Evolutionary conservation across 305 asterid genomes (phyloP).

Genomic region (Solanum hybrid): DNA sequence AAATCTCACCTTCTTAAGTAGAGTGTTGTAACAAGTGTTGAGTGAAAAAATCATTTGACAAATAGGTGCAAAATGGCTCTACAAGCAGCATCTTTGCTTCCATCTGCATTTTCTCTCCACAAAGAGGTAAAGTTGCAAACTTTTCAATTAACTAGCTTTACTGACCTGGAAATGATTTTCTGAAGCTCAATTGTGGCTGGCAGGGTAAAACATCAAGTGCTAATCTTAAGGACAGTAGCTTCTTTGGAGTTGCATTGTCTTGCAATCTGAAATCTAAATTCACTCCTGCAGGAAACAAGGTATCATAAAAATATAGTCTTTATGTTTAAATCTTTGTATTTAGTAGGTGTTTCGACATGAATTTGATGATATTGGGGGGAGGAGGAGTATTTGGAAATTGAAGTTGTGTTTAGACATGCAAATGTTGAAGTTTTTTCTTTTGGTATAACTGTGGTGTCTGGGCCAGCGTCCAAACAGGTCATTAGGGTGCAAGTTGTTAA

Average conservation of each 20-base stretch:
- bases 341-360: background rate
- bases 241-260: constrained; percentile 62
- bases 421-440: background rate
- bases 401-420: background rate
- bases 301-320: background rate
- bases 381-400: background rate
- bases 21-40: background rate
- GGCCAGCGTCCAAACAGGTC: background rate
- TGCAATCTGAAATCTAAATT: constrained; percentile 35
- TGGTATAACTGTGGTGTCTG: background rate
- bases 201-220: constrained; percentile 41
- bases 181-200: background rate
- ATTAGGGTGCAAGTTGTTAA: background rate
- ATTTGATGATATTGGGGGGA: background rate
- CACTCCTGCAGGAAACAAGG: constrained; percentile 37
- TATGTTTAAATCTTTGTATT: background rate
- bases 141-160: background rate
- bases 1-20: background rate
- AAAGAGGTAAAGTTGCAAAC: constrained; percentile 44
- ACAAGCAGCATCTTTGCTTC: constrained; percentile 51
- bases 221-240: constrained; percentile 42
- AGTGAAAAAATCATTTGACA: background rate
- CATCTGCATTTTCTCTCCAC: constrained; percentile 41
- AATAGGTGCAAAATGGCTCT: constrained; percentile 43
- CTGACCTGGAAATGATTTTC: background rate